A percentile compares a stretch with the other conserved stretches of the same genome.
These are phyloP conservation scores for Crepidotus variabilis DNA, from an alignment of 768 basidiomycete genomes.

Conservation along the genomic window DNA sequence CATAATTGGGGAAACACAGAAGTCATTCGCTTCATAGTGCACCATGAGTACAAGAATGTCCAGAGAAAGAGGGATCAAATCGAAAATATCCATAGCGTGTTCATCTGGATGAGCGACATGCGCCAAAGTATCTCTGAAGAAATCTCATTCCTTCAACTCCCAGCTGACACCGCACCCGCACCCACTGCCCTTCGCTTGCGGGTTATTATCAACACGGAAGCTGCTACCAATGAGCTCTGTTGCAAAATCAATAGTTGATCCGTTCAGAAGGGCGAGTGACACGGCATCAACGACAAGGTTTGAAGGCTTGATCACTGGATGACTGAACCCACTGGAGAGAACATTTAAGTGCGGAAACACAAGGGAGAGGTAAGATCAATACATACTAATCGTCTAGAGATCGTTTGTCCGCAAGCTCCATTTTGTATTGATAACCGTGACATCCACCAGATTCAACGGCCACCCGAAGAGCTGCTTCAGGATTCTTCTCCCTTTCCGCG, in stretches of 20 bases:
- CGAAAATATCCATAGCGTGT: too few relatives aligned
- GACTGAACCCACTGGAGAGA: conserved; percentile 58
- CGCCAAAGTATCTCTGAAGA: too few relatives aligned
- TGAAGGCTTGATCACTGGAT: conserved; percentile 65
- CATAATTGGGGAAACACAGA: too few relatives aligned
- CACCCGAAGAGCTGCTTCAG: conserved; percentile 69
- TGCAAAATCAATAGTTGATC: conserved; percentile 85
- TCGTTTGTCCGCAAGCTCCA: conserved; percentile 66
- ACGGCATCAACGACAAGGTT: conserved; percentile 83
- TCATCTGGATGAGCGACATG: too few relatives aligned
- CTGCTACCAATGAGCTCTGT: conserved; percentile 94
- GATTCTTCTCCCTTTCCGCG: conserved; percentile 57
- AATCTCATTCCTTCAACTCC: conserved; percentile 63
- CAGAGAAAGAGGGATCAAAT: too few relatives aligned
- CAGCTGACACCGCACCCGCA: conserved; percentile 97
- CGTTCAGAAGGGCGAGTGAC: conserved; percentile 81
- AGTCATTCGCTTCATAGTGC: too few relatives aligned
- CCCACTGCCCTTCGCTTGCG: conserved; percentile 83
- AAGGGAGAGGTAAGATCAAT: conserved; percentile 1
- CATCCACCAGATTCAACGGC: conserved; percentile 93
- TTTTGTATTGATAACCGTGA: conserved; percentile 95
- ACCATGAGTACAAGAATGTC: too few relatives aligned
- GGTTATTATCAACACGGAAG: conserved; percentile 82
- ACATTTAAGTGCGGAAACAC: background rate
- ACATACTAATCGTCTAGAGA: conserved; percentile 83